phyloP scores from a whole-genome alignment of 352 stramenopile species.

The Phytopythium aichiense region DNA sequence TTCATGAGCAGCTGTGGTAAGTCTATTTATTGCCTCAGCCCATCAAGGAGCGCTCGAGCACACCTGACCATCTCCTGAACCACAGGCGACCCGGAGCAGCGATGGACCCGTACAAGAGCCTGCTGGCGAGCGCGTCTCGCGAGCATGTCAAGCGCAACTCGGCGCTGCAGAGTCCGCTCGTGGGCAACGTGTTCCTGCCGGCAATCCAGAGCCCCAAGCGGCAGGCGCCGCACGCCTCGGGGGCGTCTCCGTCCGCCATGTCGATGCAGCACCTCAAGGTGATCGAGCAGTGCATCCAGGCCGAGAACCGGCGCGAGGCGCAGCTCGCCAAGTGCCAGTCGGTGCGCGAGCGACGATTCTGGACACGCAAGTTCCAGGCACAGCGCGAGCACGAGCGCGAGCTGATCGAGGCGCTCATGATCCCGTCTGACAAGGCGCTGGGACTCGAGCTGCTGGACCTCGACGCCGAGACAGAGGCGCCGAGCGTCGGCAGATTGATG shows the following conservation, averaged over 20 bases:
- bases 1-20: not conserved
- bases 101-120: constrained; percentile 38
- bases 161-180: constrained; percentile 37
- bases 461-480: not conserved
- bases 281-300: constrained; percentile 71
- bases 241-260: constrained; percentile 6
- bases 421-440: constrained; percentile 12
- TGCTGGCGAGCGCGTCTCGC: constrained; percentile 41
- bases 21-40: constrained; percentile 20
- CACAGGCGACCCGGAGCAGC: not conserved
- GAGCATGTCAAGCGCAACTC: constrained; percentile 38
- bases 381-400: constrained; percentile 52
- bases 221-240: constrained; percentile 6
- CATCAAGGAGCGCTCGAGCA: constrained; percentile 12
- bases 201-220: constrained; percentile 29
- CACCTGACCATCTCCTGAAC: not conserved
- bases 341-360: constrained; percentile 36
- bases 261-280: constrained; percentile 58
- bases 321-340: constrained; percentile 45
- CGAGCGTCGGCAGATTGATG: constrained; percentile 1
- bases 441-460: constrained; percentile 37
- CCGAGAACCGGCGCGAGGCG: constrained; percentile 65
- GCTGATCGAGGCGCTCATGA: constrained; percentile 57
- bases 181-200: constrained; percentile 64
- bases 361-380: constrained; percentile 53